Conservation (phyloP, 768 basidiomycete genomes). For the Tylopilus vinaceipallidus region DNA sequence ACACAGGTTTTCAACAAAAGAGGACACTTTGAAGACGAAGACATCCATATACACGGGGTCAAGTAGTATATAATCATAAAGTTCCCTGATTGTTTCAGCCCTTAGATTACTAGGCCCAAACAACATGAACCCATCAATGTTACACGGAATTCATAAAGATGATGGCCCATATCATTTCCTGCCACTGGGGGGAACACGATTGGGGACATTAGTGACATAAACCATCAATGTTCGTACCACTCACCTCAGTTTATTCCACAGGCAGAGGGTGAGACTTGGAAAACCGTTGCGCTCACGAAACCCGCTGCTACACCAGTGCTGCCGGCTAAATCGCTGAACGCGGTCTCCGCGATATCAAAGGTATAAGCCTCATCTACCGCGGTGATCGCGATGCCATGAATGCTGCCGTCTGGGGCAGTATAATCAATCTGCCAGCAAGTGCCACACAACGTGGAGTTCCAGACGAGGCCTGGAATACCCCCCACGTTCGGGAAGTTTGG, state of each 20-base stretch:
- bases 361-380: neutral
- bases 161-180: neutral
- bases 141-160: neutral
- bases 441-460: conserved; percentile 53
- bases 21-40: no score
- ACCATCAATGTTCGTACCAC: neutral
- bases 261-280: neutral
- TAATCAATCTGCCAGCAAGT: conserved; percentile 45
- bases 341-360: neutral
- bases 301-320: neutral
- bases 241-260: neutral
- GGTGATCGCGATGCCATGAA: neutral
- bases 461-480: conserved; percentile 27
- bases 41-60: no score
- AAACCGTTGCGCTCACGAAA: neutral
- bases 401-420: neutral
- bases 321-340: neutral
- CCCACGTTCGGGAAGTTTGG: conserved; percentile 35
- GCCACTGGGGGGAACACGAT: neutral
- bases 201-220: neutral
- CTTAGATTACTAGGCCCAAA: no score
- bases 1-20: no score
- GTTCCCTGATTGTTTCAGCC: no score
- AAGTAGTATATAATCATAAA: no score
- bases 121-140: neutral